Conservation (phyloP, 2,329 filamentous ascomycete genomes). For the Cordyceps cicadae region DNA sequence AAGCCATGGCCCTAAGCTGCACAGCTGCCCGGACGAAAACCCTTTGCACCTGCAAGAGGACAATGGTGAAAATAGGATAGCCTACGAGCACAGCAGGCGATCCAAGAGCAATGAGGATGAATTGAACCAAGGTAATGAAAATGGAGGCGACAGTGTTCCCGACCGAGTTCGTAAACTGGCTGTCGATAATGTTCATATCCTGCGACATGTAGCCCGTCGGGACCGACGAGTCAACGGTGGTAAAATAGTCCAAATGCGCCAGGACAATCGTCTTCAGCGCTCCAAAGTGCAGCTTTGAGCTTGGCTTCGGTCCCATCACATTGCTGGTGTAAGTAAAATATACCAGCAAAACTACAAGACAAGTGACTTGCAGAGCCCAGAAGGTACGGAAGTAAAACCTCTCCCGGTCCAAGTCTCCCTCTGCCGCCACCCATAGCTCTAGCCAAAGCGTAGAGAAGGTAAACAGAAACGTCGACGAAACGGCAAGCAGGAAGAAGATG, state of each 20-base stretch:
- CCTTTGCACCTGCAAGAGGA: neutral
- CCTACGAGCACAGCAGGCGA: neutral
- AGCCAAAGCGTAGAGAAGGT: neutral
- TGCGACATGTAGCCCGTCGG: constrained; percentile 9
- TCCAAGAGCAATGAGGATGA: neutral
- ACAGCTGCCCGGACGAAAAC: neutral
- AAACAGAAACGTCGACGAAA: neutral
- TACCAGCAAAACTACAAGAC: neutral
- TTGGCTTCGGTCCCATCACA: constrained; percentile 6
- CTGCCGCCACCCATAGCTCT: constrained; percentile 1
- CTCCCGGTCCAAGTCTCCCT: neutral
- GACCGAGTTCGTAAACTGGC: neutral
- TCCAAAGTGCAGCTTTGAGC: constrained; percentile 3
- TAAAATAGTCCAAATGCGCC: constrained; percentile 5
- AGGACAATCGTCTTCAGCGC: neutral
- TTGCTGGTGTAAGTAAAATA: constrained; percentile 1
- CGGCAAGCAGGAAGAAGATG: neutral
- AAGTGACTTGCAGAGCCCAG: constrained; percentile 4
- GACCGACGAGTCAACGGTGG: constrained; percentile 8
- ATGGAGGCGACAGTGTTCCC: neutral
- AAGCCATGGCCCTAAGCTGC: neutral
- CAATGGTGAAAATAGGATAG: neutral
- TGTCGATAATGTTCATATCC: constrained; percentile 4
- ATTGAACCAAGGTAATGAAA: neutral
- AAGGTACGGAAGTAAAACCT: neutral